Base-by-base conservation (phyloP, 257 asterid species). In the Solanum etuberosum region DNA sequence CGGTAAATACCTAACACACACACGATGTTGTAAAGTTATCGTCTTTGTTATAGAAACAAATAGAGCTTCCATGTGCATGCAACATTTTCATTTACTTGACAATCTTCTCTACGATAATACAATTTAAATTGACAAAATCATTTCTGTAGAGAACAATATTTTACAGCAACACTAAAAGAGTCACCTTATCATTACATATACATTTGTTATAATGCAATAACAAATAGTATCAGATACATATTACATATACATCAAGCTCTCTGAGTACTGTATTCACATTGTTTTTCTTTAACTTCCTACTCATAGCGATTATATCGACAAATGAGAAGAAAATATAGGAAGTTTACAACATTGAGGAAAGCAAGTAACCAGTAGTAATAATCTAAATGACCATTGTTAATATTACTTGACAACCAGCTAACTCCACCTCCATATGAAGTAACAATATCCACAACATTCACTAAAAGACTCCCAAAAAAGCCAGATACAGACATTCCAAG, bases 401-500 rank as follows among this genome's bases (percentile, higher is more conserved):
- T 31, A 71, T 88, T 86, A 57, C 83, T 88, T 25, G 90, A 83
- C 61, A 88, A 32, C 90, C 90, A 88, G 86, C 90, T 82, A 34
- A 27, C 9, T 7, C 72, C 61, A 3, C 80, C 80, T 3, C 83
- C 48, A 8, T 48, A 27, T 25, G 14, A 54, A 46, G 91, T 80
- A 29, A 83, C 27, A 27, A 63, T 18, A 35, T 86, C 87, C 46
- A 89, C 48, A 23, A 77, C 51, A 23, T 27, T 83, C 83, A 86
- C 89, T 43, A 89, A 10, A 73, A 77, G 25, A 72, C 87, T 86
- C 46, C 88, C 91, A 9, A 83, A 32, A 38, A 80, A 13, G 71
- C 83, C 65, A 48, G 90, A 68, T 10, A 86, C 51, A 48, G 89
- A 87, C 87, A 74, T 38, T 63, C 85, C 89, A 15, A 89, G 65